Base-by-base conservation (phyloP, 805 yeast genomes). In the Naumovozyma baii region DNA sequence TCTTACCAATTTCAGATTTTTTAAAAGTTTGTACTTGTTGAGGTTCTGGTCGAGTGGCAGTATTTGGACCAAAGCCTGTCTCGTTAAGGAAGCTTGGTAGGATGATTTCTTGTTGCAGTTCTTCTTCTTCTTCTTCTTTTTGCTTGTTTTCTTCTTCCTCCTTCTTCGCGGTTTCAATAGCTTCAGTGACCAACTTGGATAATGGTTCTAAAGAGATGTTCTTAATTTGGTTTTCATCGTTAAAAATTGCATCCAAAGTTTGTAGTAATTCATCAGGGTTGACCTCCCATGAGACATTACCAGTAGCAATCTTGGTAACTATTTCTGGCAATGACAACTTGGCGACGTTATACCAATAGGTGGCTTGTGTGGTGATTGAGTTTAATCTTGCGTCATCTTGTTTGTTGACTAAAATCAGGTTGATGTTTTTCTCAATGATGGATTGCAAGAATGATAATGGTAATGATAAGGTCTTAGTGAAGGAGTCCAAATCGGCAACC, bases 301-400 rank as follows among this genome's bases (percentile, higher is more conserved):
- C 14, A 8, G 15, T 8, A 19, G 7, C 25, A 14, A 33, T 33
- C 18, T 22, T 33, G 7, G 22, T 78, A 43, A 83, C 86, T 47
- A 82, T 70, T 28, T 78, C 78, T 36, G 78, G 80, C 35, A 58
- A 60, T 26, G 72, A 72, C 34, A 77, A 68, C 31, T 70, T 71
- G 46, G 71, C 74, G 5, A 83, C 74, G 33, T 72, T 66, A 43
- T 72, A 72, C 94, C 95, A 86, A 68, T 85, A 81, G 0, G 80
- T 84, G 32, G 81, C 74, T 64, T 87, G 95, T 41, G 76, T 64
- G 37, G 86, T 85, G 59, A 87, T 80, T 30, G 78, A 72, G 25
- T 22, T 22, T 10, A 70, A 69, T 3, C 76, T 72, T 31, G 92
- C 79, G 40, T 78, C 78, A 40, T 74, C 56, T 17, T 77, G 69